Base-by-base conservation (phyloP, 495 filamentous ascomycete species). In the Margaritispora aquatica region DNA sequence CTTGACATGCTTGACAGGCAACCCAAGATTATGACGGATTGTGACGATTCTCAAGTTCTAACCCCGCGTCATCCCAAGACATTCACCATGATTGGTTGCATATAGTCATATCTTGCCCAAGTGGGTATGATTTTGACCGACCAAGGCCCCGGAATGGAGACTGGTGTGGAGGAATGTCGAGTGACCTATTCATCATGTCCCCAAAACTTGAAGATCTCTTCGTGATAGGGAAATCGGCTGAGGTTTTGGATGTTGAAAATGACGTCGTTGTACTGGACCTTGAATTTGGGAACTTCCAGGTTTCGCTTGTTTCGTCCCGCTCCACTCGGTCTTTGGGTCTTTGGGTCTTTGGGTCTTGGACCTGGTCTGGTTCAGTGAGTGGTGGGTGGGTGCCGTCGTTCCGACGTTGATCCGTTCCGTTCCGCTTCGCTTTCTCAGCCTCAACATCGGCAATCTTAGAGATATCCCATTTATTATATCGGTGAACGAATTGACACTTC, bases 401-500 rank as follows among this genome's bases (percentile, higher is more conserved):
- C 57, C 57, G 48, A 48, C 19, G n/a, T 21, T 20, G 22, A 26
- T 48, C 34, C 44, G 27, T 2, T 31, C 21, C 44, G 27, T 2
- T 31, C 21, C 17, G 26, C 26, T 26, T 47, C 5, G 26, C 27
- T 17, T 59, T 53, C 31, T 53, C 24, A 22, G 21, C 24, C 29
- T 26, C n/a, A 27, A n/a, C 26, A 22, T 17, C 47, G 7, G 10
- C 8, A 50, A 19, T 2, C 7, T 10, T 3, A n/a, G 10, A 5
- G 2, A 19, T 7, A 22, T 3, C 19, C 38, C 24, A 50, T 3
- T 24, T n/a, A 47, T 34, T 4, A 4, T 22, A 24, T 23, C 47
- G 23, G 8, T 24, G 20, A 50, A 17, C 31, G 49, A 13, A 60
- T 54, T 60, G 58, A 46, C 51, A 51, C 51, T 55, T 17, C 10